These are phyloP conservation scores for Brettanomyces custersianus DNA, from an alignment of 805 yeast genomes.

Conservation along the genomic window DNA sequence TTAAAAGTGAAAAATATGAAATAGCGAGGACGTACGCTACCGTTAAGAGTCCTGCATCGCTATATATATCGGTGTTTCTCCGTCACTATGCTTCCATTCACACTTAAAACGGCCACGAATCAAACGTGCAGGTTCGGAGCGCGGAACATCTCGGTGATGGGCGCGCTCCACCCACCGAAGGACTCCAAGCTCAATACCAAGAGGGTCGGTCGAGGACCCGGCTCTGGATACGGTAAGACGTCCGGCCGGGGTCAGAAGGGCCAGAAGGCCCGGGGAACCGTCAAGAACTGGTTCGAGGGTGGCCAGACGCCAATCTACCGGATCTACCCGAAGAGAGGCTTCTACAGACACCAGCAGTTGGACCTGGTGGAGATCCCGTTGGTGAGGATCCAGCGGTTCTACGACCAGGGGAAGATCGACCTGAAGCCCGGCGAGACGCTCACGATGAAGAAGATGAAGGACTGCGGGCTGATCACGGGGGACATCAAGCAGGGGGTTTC, in stretches of 20 bases:
- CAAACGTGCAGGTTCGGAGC: too few species aligned
- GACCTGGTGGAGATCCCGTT: slow-evolving; percentile 55
- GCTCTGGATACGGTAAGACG: slow-evolving; percentile 87
- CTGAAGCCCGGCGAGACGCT: slow-evolving; percentile 53
- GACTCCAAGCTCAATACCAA: slow-evolving; percentile 54
- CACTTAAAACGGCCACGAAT: neutral
- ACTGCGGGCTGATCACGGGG: slow-evolving; percentile 66
- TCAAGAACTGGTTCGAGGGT: slow-evolving; percentile 95
- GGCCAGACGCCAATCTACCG: slow-evolving; percentile 92
- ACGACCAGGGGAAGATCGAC: slow-evolving; percentile 55
- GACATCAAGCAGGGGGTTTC: slow-evolving; percentile 72
- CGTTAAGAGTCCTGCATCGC: too few species aligned
- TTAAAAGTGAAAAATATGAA: too few species aligned
- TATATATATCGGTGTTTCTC: neutral
- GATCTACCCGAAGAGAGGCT: slow-evolving; percentile 83
- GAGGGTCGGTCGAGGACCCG: slow-evolving; percentile 94
- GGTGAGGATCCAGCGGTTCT: slow-evolving; percentile 60
- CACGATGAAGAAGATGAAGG: slow-evolving; percentile 69
- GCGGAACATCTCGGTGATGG: slow-evolving; percentile 43
- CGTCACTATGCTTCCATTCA: neutral
- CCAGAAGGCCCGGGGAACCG: slow-evolving; percentile 90
- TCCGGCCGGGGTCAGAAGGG: slow-evolving; percentile 98
- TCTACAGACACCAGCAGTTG: slow-evolving; percentile 53
- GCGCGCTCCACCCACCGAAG: slow-evolving; percentile 47
- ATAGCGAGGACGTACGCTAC: too few species aligned